These are phyloP conservation scores for Globisporangium splendens DNA, from an alignment of 352 stramenopile species.

Conservation along the genomic window DNA sequence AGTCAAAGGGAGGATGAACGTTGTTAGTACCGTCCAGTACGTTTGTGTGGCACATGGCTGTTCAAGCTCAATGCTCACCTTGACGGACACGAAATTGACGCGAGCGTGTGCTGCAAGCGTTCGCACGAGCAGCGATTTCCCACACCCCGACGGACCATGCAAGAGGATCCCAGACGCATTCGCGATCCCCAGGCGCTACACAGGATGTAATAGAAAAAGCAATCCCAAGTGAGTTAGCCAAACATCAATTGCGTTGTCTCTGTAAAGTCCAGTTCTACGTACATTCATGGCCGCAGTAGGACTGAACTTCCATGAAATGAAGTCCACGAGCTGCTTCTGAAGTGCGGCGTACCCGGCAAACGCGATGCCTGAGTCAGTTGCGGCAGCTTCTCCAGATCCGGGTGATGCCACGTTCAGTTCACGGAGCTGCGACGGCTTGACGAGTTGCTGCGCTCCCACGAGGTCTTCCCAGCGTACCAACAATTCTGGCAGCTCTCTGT, in stretches of 20 bases:
- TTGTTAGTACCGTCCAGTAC: not conserved
- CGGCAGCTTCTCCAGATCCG: constrained; percentile 11
- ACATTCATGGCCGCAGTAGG: constrained; percentile 62
- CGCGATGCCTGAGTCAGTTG: constrained; percentile 8
- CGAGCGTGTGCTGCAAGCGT: constrained; percentile 51
- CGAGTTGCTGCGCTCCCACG: constrained; percentile 42
- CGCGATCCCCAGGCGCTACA: constrained; percentile 56
- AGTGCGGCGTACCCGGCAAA: constrained; percentile 70
- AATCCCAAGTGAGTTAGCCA: not conserved
- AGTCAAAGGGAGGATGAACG: no score
- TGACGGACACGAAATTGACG: constrained; percentile 81
- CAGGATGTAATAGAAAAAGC: constrained; percentile 6
- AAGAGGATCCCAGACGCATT: constrained; percentile 75
- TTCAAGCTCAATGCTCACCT: constrained; percentile 30
- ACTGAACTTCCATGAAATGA: constrained; percentile 65
- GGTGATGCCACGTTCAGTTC: constrained; percentile 72
- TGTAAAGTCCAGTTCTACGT: constrained; percentile 2
- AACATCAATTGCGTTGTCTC: no score
- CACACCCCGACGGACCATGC: constrained; percentile 74
- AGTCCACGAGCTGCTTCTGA: constrained; percentile 59
- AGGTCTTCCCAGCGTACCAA: constrained; percentile 39
- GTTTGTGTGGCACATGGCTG: no score
- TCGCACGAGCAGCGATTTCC: constrained; percentile 79
- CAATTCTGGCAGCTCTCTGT: not conserved
- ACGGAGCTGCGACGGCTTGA: constrained; percentile 72